phyloP scores from a whole-genome alignment of 108 stramenopile genomes.

The Skeletonema menzelii region DNA sequence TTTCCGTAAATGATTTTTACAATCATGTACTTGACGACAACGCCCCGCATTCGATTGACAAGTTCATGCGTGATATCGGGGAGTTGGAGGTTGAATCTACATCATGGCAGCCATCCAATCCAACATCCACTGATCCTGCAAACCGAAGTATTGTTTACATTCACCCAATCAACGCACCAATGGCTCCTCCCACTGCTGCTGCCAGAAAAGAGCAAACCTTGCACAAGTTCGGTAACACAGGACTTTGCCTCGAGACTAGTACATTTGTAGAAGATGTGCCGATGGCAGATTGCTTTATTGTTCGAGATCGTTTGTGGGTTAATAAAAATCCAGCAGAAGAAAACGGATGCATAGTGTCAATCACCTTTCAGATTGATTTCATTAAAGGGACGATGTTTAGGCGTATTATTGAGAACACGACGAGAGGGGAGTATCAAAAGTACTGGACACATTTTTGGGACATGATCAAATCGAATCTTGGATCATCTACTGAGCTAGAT shows the following conservation, averaged over 20 bases:
- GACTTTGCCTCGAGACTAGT: conserved; percentile 69
- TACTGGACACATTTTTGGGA: conserved; percentile 51
- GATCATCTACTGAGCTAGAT: conserved; percentile 13
- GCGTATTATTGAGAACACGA: conserved; percentile 64
- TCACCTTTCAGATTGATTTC: conserved; percentile 69
- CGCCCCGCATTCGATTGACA: conserved; percentile 49
- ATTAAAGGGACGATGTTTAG: conserved; percentile 70
- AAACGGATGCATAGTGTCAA: conserved; percentile 41
- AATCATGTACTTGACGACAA: conserved; percentile 56
- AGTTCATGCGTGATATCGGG: conserved; percentile 56
- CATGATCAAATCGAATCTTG: conserved; percentile 22
- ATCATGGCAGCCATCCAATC: conserved; percentile 45
- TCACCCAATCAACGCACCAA: conserved; percentile 82
- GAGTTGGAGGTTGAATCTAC: conserved; percentile 55
- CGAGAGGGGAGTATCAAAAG: conserved; percentile 58
- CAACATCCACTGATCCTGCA: background rate
- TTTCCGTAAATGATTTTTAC: conserved; percentile 59
- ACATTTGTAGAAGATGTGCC: conserved; percentile 82
- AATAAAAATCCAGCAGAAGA: conserved; percentile 29
- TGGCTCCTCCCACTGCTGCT: conserved; percentile 78
- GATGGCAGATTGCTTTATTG: conserved; percentile 87
- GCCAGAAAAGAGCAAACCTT: conserved; percentile 78
- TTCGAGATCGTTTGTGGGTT: conserved; percentile 69
- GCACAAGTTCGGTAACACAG: conserved; percentile 49
- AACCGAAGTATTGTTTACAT: conserved; percentile 66